phyloP scores from a whole-genome alignment of 331 rosid species.

The Ulmus americana region DNA sequence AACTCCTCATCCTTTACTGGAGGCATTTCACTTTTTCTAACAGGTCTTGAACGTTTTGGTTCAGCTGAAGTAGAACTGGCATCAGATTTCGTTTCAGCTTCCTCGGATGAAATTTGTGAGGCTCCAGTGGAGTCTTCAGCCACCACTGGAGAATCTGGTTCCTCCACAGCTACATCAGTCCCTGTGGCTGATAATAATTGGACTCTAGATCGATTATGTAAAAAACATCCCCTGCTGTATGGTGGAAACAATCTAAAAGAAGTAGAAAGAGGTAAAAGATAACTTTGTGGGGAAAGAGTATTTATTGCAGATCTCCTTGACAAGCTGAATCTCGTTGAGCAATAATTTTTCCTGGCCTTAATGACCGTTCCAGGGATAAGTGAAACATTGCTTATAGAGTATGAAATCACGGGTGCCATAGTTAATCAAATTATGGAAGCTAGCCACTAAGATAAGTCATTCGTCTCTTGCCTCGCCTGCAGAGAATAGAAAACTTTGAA shows the following conservation, averaged over 20 bases:
- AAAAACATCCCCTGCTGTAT: constrained; percentile 33
- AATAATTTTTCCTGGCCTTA: constrained; percentile 44
- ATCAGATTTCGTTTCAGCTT: constrained; percentile 45
- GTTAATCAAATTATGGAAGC: constrained; percentile 31
- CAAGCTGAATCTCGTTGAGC: constrained; percentile 47
- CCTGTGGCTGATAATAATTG: constrained; percentile 52
- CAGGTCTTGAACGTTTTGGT: constrained; percentile 50
- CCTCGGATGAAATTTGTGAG: constrained; percentile 36
- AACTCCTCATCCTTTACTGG: constrained; percentile 77
- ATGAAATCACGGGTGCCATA: constrained; percentile 62
- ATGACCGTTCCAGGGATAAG: constrained; percentile 59
- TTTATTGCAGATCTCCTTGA: constrained; percentile 43
- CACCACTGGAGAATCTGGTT: constrained; percentile 45
- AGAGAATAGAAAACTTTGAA: constrained; percentile 21
- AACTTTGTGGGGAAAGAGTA: constrained; percentile 39
- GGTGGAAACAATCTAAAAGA: constrained; percentile 45
- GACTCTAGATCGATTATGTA: constrained; percentile 41
- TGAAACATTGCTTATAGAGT: constrained; percentile 59
- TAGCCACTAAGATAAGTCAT: constrained; percentile 30
- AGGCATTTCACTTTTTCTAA: constrained; percentile 87
- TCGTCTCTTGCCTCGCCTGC: constrained; percentile 51
- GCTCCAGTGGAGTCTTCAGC: constrained; percentile 42
- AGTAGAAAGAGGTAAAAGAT: constrained; percentile 48
- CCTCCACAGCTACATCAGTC: constrained; percentile 69
- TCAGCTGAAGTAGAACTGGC: constrained; percentile 32